phyloP scores from a whole-genome alignment of 495 filamentous ascomycete genomes.

The Talaromyces adpressus region DNA sequence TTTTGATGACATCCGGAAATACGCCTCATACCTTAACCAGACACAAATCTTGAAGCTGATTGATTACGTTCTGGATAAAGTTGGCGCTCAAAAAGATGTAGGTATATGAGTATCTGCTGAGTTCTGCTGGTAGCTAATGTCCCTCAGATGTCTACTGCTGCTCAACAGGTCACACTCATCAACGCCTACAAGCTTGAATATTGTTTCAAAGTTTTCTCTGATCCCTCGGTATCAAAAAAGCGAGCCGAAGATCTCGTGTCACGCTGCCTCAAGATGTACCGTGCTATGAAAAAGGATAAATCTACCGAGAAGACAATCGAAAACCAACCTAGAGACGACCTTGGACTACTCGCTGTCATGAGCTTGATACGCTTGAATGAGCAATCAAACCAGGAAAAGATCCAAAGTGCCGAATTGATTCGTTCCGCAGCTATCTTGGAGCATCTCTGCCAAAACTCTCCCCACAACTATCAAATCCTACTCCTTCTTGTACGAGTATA shows the following conservation, averaged over 20 bases:
- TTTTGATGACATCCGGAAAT: constrained; percentile 46
- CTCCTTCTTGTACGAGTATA: constrained; percentile 49
- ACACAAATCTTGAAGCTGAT: constrained; percentile 30
- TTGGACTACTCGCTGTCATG: constrained; percentile 51
- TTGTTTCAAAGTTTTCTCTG: constrained; percentile 40
- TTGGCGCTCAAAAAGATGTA: constrained; percentile 26
- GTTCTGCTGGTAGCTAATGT: constrained; percentile 9
- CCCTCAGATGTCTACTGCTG: constrained; percentile 6
- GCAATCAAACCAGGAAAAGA: constrained; percentile 13
- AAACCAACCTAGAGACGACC: constrained; percentile 51
- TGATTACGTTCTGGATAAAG: constrained; percentile 20
- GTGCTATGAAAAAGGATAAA: constrained; percentile 14
- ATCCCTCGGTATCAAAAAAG: constrained; percentile 21
- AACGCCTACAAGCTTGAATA: constrained; percentile 55
- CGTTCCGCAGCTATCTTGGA: constrained; percentile 46
- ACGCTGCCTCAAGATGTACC: constrained; percentile 42
- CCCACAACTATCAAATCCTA: constrained; percentile 52
- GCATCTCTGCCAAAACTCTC: constrained; percentile 40
- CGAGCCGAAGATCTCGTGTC: constrained; percentile 37
- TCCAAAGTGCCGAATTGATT: constrained; percentile 36
- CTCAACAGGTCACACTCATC: constrained; percentile 32
- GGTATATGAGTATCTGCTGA: constrained; percentile 5
- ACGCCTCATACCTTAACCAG: constrained; percentile 33
- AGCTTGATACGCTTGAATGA: constrained; percentile 37
- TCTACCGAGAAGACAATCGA: constrained; percentile 36